Base-by-base conservation (phyloP, 768 basidiomycete genomes). In the Russula earlei region DNA sequence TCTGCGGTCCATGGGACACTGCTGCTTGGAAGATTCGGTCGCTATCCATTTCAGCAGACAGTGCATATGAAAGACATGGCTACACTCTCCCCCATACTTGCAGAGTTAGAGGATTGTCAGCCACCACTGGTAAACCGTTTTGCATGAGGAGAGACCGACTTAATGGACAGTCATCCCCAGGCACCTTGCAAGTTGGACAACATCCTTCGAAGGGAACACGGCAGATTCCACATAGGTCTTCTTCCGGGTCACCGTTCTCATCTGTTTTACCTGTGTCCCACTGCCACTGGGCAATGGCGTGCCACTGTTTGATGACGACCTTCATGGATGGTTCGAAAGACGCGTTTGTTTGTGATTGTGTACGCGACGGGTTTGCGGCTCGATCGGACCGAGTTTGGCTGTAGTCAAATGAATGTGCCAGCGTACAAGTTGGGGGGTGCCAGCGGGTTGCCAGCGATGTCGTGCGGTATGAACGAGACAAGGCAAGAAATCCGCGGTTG, bases 1-100 rank as follows among this genome's bases (percentile, higher is more conserved):
- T 64, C 91, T 74, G 29, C 96, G 77, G 67, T 98, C 95, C 91
- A 99, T 94, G n/a, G 96, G 96, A 75, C 96, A 99, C 63, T 94
- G 91, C 63, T 87, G 85, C 68, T 97, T 97, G 34, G 89, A 93
- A 14, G 88, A 82, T 5, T 82, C 73, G 0, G 93, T 94, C 4
- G 84, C 84, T 57, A 97, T 81, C 96, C 96, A 99, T 69, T 97
- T 96, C 61, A 95, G 77, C 12, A 99, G 72, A 71, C 95, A 98
- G 68, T 99, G 95, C 91, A 97, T 93, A 68, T 99, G 96, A 66
- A 98, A 99, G 55, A 96, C 84, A 68, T 98, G 96, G 6, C 84
- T 91, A 67, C 95, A 99, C 71, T 96, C 85, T n/a, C 33, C 96
- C 96, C 91, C 93, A 98, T 52, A 98, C 95, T 98, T 61, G 12